Percentiles rank a stretch among this genome's conserved stretches.
phyloP scores from a whole-genome alignment of 495 filamentous ascomycete genomes.

The Saxophila tyrrhenica region DNA sequence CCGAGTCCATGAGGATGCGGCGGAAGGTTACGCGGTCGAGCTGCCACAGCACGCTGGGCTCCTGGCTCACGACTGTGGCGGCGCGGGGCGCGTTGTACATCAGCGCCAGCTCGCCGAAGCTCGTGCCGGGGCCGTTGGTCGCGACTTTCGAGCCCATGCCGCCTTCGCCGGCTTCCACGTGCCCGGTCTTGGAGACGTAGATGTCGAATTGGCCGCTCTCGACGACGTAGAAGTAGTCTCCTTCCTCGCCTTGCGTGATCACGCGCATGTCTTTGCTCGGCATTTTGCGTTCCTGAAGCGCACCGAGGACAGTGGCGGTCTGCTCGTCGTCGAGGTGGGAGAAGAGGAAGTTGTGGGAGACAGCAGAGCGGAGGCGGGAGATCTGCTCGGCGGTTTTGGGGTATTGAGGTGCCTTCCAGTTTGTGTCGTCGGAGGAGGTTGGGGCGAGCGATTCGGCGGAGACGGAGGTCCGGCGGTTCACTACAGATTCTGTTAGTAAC shows the following conservation, averaged over 20 bases:
- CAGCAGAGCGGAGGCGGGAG: constrained; percentile 63
- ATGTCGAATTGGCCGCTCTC: constrained; percentile 86
- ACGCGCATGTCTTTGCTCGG: constrained; percentile 93
- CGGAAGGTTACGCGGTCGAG: constrained; percentile 94
- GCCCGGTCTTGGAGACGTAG: constrained; percentile 71
- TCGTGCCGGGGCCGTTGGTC: constrained; percentile 73
- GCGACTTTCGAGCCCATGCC: constrained; percentile 81
- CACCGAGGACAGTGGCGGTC: constrained; percentile 72
- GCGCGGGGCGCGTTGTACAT: constrained; percentile 99
- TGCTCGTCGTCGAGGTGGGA: constrained; percentile 90
- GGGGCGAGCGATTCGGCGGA: constrained; percentile 95
- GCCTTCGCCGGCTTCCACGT: constrained; percentile 67
- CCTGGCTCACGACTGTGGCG: constrained; percentile 83
- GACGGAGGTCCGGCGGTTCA: constrained; percentile 87
- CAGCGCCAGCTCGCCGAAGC: constrained; percentile 93
- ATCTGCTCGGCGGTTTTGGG: constrained; percentile 74
- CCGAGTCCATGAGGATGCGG: constrained; percentile 95
- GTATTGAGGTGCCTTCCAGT: constrained; percentile 81
- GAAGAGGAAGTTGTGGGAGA: constrained; percentile 87
- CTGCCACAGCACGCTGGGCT: constrained; percentile 78
- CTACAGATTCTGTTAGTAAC: constrained; percentile 39
- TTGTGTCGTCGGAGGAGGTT: constrained; percentile 65
- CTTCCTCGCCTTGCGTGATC: constrained; percentile 89
- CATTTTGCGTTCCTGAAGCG: constrained; percentile 87
- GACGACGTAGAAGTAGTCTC: constrained; percentile 96